Base-by-base conservation (phyloP, 495 filamentous ascomycete species). In the Podospora comata region DNA sequence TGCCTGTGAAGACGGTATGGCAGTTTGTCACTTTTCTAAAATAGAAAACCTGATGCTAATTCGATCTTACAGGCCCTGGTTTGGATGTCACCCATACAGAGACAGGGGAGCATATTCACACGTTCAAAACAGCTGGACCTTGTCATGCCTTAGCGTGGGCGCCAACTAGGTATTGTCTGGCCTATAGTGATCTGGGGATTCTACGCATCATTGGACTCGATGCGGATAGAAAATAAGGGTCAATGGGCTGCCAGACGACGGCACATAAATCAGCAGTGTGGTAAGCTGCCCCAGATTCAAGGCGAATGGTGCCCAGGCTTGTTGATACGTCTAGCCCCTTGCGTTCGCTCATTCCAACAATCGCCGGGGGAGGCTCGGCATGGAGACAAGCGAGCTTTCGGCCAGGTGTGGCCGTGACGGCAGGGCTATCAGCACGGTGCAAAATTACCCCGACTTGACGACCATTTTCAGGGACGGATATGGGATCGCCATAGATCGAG, bases 101-200 rank as follows among this genome's bases (percentile, higher is more conserved):
- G 75, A 92, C 89, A 0, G 96, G 94, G 1, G 96, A 98, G 54
- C 87, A 86, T 70, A 88, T 97, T 7, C 88, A 93, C 71, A 92
- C 85, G 11, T 84, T 97, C 64, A 90, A 92, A 65, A 91, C 90
- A 1, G 81, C 80, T 5, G 86, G 85, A 68, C 75, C 86, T 32
- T 83, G 83, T 64, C 87, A 89, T 7, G 83, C 89, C 55, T 90
- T 97, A 6, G 89, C 89, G 5, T 99, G 94, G 94, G 93, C 97
- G 76, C 95, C 95, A 4, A 91, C 85, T 48, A 82, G 90, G 73
- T 99, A 98, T 74, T 92, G 88, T 83, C 76, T 99, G 63, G 95
- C 94, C 15, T 97, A 96, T 82, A 90, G 91, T 26, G 95, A 96
- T 72, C 81, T 88, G 4, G 88, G 89, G 0, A 91, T 89, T 19